Evolutionary conservation across 2,329 filamentous ascomycete species (phyloP).

Genomic region (Beauveria australis): DNA sequence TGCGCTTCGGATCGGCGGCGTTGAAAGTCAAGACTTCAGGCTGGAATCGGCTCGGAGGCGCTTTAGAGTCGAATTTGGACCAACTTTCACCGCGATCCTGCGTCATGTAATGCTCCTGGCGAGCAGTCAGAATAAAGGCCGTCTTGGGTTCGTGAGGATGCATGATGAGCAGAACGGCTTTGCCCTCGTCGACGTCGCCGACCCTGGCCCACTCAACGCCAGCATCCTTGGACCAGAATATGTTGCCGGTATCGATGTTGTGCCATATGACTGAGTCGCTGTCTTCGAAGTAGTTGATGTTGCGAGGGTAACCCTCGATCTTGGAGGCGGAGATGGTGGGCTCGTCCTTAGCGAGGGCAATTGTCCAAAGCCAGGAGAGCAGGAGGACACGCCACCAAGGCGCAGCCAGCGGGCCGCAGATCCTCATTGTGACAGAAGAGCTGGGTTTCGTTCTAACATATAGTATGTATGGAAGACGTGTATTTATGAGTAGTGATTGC

Average conservation of each 20-base stretch:
- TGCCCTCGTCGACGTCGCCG: slow-evolving; percentile 54
- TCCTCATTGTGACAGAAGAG: slow-evolving; percentile 45
- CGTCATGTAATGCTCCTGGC: slow-evolving; percentile 71
- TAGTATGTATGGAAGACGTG: slow-evolving; percentile 15
- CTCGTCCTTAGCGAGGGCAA: slow-evolving; percentile 47
- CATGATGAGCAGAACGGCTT: slow-evolving; percentile 56
- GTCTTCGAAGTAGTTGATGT: slow-evolving; percentile 85
- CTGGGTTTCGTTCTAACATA: slow-evolving; percentile 30
- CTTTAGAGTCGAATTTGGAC: slow-evolving; percentile 60
- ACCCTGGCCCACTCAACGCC: slow-evolving; percentile 68
- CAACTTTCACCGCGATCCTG: slow-evolving; percentile 76
- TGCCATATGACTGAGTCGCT: slow-evolving; percentile 74
- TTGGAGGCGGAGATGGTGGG: slow-evolving; percentile 58
- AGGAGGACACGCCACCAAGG: slow-evolving; percentile 43
- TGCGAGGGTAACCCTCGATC: slow-evolving; percentile 58
- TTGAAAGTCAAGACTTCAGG: slow-evolving; percentile 62
- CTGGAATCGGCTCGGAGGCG: slow-evolving; percentile 46
- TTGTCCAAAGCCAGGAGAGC: slow-evolving; percentile 36
- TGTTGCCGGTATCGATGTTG: slow-evolving; percentile 52
- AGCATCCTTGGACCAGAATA: slow-evolving; percentile 74
- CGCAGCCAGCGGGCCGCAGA: slow-evolving; percentile 35
- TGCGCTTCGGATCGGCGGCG: slow-evolving; percentile 71
- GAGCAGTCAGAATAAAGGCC: slow-evolving; percentile 69
- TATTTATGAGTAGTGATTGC: background rate
- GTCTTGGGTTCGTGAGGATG: slow-evolving; percentile 72